Base-by-base conservation (phyloP, 2,329 filamentous ascomycete species). In the Alternaria sp. region DNA sequence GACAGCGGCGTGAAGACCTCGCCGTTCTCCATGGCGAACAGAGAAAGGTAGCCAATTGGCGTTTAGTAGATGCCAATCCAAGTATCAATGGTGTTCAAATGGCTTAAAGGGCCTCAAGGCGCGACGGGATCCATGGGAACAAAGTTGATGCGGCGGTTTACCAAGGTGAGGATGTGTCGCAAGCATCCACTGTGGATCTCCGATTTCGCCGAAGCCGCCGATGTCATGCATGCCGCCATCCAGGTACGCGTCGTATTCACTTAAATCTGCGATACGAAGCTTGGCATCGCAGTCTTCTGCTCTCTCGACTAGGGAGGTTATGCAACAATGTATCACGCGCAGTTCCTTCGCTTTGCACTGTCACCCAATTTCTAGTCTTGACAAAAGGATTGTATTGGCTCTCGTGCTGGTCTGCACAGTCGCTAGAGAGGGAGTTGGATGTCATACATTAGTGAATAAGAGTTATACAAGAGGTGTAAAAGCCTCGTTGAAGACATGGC, bases 371-470 rank as follows among this genome's bases (percentile, higher is more conserved):
- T 14, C 26, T 11, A 33, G 54, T 63, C 23, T 66, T 65, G 60
- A 57, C 60, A 69, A 71, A 71, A 67, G 52, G 56, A 45, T 69
- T 74, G 72, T 73, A 77, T 76, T 72, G 68, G 71, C 67, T 72
- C 72, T 72, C 70, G 59, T 62, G 69, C 71, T 73, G 70, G 66
- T 65, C 51, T 51, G 59, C 40, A 59, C 72, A 75, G 72, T 54
- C 66, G 69, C 69, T 65, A 33, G 54, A 67, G 67, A 67, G 58
- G 56, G 67, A 69, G 66, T 24, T 44, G 36, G 63, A 64, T 74
- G 75, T 74, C 70, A 78, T 78, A 78, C 75, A 78, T 78, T 78
- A 78, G 60, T 67, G 66, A 77, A 78, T 77, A 77, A 70, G 67
- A 77, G 71, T 69, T 78, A 78, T 77, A 62, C 75, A 77, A 67